These are phyloP conservation scores for Jaltomata sinuosa DNA, from an alignment of 257 asterid genomes.

Conservation along the genomic window DNA sequence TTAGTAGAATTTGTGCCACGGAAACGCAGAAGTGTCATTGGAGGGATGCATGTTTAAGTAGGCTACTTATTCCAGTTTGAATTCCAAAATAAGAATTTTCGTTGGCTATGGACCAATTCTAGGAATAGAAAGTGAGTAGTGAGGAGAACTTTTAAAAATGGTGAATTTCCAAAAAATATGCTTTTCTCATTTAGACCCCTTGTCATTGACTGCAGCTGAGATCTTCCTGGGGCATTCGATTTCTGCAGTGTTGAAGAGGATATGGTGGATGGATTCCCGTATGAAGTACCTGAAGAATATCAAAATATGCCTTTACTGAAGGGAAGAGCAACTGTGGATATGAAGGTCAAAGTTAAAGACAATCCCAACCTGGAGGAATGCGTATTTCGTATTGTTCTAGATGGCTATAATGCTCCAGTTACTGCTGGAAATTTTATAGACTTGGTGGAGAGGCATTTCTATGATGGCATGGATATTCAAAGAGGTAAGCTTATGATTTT, in stretches of 20 bases:
- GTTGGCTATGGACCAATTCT: neutral
- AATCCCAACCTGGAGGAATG: conserved; percentile 77
- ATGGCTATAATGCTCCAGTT: conserved; percentile 97
- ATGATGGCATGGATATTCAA: conserved; percentile 99
- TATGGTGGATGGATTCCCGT: conserved; percentile 97
- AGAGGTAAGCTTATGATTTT: conserved; percentile 46
- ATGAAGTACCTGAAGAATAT: conserved; percentile 91
- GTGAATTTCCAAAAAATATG: conserved; percentile 37
- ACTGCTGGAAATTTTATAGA: conserved; percentile 92
- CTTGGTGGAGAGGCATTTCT: conserved; percentile 91
- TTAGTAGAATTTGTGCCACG: neutral
- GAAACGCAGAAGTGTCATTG: neutral
- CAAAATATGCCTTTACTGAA: conserved; percentile 79
- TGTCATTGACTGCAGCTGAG: conserved; percentile 99
- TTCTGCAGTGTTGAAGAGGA: conserved; percentile 99
- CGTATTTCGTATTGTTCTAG: conserved; percentile 75
- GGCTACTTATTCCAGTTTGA: neutral
- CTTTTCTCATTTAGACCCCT: conserved; percentile 75
- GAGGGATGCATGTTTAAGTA: neutral
- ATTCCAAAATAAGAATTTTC: neutral
- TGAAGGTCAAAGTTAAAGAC: conserved; percentile 97
- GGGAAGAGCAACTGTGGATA: conserved; percentile 95
- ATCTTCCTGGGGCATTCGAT: conserved; percentile 99
- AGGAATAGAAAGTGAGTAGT: conserved; percentile 22
- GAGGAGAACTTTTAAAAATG: neutral